These are phyloP conservation scores for Didymella pomorum DNA, from an alignment of 2,329 filamentous ascomycete species.

Conservation along the genomic window DNA sequence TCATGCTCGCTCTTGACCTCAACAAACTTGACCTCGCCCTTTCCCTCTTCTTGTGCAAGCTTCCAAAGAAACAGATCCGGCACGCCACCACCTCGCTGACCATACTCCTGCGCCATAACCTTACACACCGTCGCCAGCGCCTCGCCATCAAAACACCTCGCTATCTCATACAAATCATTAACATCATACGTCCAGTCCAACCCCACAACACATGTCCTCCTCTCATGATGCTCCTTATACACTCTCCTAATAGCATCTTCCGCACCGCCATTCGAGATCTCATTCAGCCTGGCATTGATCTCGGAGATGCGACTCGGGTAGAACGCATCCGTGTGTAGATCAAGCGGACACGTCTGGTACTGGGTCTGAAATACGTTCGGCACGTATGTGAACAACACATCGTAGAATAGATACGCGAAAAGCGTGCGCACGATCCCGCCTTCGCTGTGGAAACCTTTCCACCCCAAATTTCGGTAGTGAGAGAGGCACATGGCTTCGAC, in stretches of 20 bases:
- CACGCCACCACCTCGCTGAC: conserved; percentile 82
- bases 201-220: conserved; percentile 85
- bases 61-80: conserved; percentile 94
- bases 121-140: conserved; percentile 87
- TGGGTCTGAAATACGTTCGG: conserved; percentile 97
- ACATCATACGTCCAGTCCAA: conserved; percentile 89
- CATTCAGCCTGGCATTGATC: conserved; percentile 85
- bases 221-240: conserved; percentile 72
- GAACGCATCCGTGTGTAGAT: conserved; percentile 92
- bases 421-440: conserved; percentile 91
- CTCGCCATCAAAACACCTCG: conserved; percentile 77
- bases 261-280: conserved; percentile 85
- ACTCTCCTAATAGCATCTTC: conserved; percentile 71
- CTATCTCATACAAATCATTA: conserved; percentile 80
- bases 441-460: conserved; percentile 95
- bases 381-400: conserved; percentile 90
- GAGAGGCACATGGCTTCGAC: conserved; percentile 96
- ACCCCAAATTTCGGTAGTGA: conserved; percentile 81
- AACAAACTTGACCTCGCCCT: conserved; percentile 75
- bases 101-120: conserved; percentile 95
- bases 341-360: conserved; percentile 92
- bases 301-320: conserved; percentile 85
- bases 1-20: conserved; percentile 75
- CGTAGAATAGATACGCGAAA: conserved; percentile 84
- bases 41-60: conserved; percentile 42